A percentile compares a stretch with the other conserved stretches of the same genome.
These are phyloP conservation scores for Trametes cingulata DNA, from an alignment of 768 basidiomycete species.

Conservation along the genomic window DNA sequence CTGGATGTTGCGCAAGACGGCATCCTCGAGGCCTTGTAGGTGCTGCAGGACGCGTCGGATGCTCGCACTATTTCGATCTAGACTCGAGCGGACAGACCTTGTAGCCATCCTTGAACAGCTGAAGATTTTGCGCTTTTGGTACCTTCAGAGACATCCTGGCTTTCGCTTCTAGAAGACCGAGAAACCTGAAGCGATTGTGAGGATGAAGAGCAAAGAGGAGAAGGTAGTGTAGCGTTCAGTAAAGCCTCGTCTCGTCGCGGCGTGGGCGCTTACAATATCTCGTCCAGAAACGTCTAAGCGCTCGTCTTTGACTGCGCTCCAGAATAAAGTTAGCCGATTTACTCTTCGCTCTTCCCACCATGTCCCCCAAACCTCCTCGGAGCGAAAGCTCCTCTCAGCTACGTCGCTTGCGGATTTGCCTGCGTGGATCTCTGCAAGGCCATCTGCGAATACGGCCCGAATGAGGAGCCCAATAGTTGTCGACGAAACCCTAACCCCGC, in stretches of 20 bases:
- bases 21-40: slow-evolving; percentile 90
- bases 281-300: slow-evolving; percentile 1
- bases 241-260: neutral
- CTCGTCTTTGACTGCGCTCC: neutral
- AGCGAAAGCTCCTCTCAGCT: no score
- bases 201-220: neutral
- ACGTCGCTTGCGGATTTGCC: no score
- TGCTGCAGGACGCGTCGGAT: slow-evolving; percentile 45
- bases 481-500: no score
- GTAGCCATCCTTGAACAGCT: slow-evolving; percentile 97
- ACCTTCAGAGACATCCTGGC: slow-evolving; percentile 86
- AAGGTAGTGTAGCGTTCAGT: neutral
- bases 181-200: neutral
- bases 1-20: slow-evolving; percentile 94
- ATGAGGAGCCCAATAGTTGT: no score
- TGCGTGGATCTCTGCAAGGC: no score
- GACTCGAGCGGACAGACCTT: slow-evolving; percentile 54
- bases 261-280: neutral
- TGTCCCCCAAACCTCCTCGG: no score
- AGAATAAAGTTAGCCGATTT: no score
- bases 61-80: neutral
- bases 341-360: no score
- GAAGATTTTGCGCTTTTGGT: slow-evolving; percentile 82
- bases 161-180: neutral
- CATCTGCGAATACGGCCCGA: no score